Conservation (phyloP, 257 asterid species). For the Solanum chiquidenum region DNA sequence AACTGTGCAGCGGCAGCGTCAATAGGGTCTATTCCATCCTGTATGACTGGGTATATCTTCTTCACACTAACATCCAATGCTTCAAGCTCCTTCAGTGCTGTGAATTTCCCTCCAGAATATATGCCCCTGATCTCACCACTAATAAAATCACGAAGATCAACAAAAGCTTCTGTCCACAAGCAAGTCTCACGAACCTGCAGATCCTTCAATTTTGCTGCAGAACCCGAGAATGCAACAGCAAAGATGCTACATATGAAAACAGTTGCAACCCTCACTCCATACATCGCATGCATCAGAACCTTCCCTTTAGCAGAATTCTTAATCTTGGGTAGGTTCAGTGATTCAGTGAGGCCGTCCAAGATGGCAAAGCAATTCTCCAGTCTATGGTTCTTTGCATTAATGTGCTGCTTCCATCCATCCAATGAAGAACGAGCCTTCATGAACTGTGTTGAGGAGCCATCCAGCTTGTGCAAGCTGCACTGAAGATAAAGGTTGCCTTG, state of each 20-base stretch:
- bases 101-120: conserved; percentile 26
- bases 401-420: conserved; percentile 65
- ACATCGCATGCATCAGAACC: conserved; percentile 78
- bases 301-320: conserved; percentile 79
- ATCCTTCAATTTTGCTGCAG: conserved; percentile 51
- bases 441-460: conserved; percentile 34
- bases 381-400: conserved; percentile 47
- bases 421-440: conserved; percentile 49
- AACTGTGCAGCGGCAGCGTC: conserved; percentile 28
- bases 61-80: conserved; percentile 50
- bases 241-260: conserved; percentile 56
- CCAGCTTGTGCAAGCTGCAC: conserved; percentile 35
- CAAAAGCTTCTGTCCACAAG: conserved; percentile 54
- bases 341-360: conserved; percentile 48
- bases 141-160: conserved; percentile 39
- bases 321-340: conserved; percentile 64
- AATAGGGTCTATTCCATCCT: conserved; percentile 28
- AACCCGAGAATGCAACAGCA: conserved; percentile 64
- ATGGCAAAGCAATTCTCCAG: conserved; percentile 50
- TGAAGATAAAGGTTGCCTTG: conserved; percentile 77
- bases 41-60: conserved; percentile 45
- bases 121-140: conserved; percentile 43
- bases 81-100: conserved; percentile 60
- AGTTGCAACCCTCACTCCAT: conserved; percentile 62
- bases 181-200: conserved; percentile 27